Conservation (phyloP, 805 yeast species). For the Tetrapisispora iriomotensis region DNA sequence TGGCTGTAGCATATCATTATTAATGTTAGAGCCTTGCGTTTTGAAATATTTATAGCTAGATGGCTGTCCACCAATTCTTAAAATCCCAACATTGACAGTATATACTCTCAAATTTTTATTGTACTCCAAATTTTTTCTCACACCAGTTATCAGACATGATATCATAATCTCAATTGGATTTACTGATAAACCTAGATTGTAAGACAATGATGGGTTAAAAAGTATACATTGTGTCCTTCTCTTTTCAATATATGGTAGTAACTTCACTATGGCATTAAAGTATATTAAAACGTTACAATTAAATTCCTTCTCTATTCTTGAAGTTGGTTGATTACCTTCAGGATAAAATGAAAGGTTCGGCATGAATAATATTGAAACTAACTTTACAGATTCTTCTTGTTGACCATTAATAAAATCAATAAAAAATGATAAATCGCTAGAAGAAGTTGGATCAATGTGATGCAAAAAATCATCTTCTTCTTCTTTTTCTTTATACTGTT, state of each 20-base stretch:
- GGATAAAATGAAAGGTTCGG: conserved; percentile 28
- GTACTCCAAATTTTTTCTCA: conserved; percentile 11
- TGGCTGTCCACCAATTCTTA: conserved; percentile 25
- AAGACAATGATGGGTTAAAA: conserved; percentile 24
- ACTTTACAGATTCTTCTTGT: conserved; percentile 4
- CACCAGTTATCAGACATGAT: conserved; percentile 20
- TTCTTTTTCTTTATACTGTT: conserved; percentile 14
- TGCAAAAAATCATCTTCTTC: conserved; percentile 24
- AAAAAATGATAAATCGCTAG: conserved; percentile 15
- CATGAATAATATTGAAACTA: conserved; percentile 24
- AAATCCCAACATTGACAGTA: conserved; percentile 22
- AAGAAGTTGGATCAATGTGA: conserved; percentile 18
- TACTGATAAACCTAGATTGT: conserved; percentile 15
- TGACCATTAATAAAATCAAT: conserved; percentile 10
- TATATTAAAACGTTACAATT: conserved; percentile 19
- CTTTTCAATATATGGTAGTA: conserved; percentile 15
- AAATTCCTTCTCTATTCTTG: conserved; percentile 17
- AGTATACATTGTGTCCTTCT: conserved; percentile 17
- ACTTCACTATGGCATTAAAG: conserved; percentile 14
- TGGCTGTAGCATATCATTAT: conserved; percentile 17
- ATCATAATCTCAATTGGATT: conserved; percentile 24
- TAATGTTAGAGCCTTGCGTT: conserved; percentile 18
- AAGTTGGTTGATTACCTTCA: conserved; percentile 18
- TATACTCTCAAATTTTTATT: conserved; percentile 10
- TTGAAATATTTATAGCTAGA: conserved; percentile 25